Evolutionary conservation across 2,329 filamentous ascomycete genomes (phyloP), one percentile per base, ranked within the genome.

Genomic region (Dactylellina drechsleri): DNA sequence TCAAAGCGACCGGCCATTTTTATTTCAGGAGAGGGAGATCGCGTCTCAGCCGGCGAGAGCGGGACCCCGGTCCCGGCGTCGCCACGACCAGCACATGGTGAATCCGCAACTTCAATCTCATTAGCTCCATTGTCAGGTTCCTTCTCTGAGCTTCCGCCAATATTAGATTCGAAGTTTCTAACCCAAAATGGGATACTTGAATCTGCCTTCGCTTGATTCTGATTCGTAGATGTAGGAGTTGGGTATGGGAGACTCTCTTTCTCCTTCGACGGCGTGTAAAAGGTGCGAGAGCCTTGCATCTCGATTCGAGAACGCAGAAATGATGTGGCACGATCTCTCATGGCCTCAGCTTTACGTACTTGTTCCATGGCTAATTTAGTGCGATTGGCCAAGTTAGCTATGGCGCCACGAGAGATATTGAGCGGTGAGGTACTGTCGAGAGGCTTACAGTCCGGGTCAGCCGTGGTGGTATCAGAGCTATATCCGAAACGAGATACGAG

Each of bases 341-440:
- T 52, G 1, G 64, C 71, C 59, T 68, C 71, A 16, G 71, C 71
- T 60, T 65, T 75, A 43, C 71, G 64, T 40, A 75, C 53, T 68
- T 75, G 71, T 64, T 75, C 71, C 71, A 75, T 75, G 26, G 71
- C 71, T 75, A 75, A 49, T 75, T 75, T 68, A 53, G 71, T 75
- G 53, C 71, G 71, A 60, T 75, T 68, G 36, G 71, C 71, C 52
- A 75, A 50, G 49, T 75, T 75, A 75, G 64, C 56, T 52, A 75
- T 68, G 20, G 64, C 64, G 53, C 68, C 71, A 43, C 71, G 58
- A 62, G 64, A 75, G 16, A 75, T 36, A 43, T 16, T 64, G 23
- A 65, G 43, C 43, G 71, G 54, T 28, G 58, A 59, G 15, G 71
- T 59, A 52, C 59, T 45, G 56, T 75, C 71, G 64, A 75, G 45